Evolutionary conservation across 495 filamentous ascomycete species (phyloP).

Genomic region (Melanomma pulvis-pyrius): DNA sequence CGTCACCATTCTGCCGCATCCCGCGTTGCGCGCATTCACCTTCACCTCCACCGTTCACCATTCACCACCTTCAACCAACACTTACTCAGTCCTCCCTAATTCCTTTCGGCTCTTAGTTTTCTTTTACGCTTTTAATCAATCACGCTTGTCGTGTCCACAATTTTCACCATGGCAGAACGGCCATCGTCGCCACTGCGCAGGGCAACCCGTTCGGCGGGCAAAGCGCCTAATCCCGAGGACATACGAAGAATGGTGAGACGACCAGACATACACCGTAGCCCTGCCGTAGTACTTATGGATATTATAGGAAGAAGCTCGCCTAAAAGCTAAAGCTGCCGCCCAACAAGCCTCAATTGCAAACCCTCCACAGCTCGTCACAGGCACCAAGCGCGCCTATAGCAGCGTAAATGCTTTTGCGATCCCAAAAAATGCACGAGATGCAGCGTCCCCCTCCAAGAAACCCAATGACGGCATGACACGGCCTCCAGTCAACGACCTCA

Average conservation of each 20-base stretch:
- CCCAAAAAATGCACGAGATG: slow-evolving; percentile 67
- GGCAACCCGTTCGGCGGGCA: slow-evolving; percentile 44
- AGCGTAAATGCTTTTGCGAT: slow-evolving; percentile 61
- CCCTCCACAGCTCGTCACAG: slow-evolving; percentile 44
- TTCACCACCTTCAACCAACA: background rate
- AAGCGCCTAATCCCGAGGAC: slow-evolving; percentile 62
- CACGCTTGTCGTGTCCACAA: no score
- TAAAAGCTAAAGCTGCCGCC: slow-evolving; percentile 87
- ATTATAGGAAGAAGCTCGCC: slow-evolving; percentile 79
- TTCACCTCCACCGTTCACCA: no score
- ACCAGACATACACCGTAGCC: slow-evolving; percentile 51
- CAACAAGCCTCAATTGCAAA: slow-evolving; percentile 49
- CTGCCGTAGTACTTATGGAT: background rate
- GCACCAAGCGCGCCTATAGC: slow-evolving; percentile 64
- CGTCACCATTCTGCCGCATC: slow-evolving; percentile 20
- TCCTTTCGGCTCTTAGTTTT: no score
- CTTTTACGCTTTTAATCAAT: no score
- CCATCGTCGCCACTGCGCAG: slow-evolving; percentile 65
- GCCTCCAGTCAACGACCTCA: slow-evolving; percentile 56
- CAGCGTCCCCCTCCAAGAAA: slow-evolving; percentile 35
- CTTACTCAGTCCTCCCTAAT: no score
- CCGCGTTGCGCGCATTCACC: background rate
- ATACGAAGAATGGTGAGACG: slow-evolving; percentile 49
- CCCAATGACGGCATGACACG: slow-evolving; percentile 21
- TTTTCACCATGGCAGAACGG: slow-evolving; percentile 45